Percentiles rank a stretch among this genome's conserved stretches.
Evolutionary conservation across 2,329 filamentous ascomycete species (phyloP).

Genomic region (Lachnellula suecica): DNA sequence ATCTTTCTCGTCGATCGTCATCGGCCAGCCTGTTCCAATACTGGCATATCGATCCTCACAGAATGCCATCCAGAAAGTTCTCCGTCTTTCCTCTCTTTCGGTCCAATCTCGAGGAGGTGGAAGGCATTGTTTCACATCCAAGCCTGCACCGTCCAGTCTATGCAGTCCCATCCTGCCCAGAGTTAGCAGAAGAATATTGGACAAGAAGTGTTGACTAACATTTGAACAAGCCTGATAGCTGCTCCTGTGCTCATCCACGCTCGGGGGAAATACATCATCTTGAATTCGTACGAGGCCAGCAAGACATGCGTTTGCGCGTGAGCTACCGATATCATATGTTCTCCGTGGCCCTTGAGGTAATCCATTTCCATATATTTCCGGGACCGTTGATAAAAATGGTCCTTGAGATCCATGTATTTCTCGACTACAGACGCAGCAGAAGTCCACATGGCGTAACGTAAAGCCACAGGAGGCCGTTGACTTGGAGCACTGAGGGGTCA

Average conservation of each 20-base stretch:
- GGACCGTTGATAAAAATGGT: slow-evolving; percentile 85
- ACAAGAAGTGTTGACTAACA: slow-evolving; percentile 50
- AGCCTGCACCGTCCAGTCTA: slow-evolving; percentile 74
- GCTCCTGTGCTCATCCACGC: slow-evolving; percentile 92
- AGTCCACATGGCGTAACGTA: slow-evolving; percentile 97
- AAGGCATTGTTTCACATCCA: slow-evolving; percentile 92
- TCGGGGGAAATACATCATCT: slow-evolving; percentile 94
- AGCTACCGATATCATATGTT: slow-evolving; percentile 80
- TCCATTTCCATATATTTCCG: slow-evolving; percentile 89
- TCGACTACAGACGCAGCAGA: slow-evolving; percentile 82
- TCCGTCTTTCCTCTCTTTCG: slow-evolving; percentile 83
- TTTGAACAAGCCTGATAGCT: slow-evolving; percentile 77
- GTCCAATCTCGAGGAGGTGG: slow-evolving; percentile 89
- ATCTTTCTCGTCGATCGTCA: slow-evolving; percentile 89
- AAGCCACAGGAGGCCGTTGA: slow-evolving; percentile 79
- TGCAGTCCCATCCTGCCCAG: slow-evolving; percentile 84
- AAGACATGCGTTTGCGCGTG: slow-evolving; percentile 85
- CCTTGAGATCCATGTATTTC: slow-evolving; percentile 75
- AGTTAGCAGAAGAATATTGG: slow-evolving; percentile 41
- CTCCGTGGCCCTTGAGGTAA: slow-evolving; percentile 89
- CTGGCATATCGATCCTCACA: slow-evolving; percentile 89
- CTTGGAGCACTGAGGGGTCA: slow-evolving; percentile 61
- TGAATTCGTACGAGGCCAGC: slow-evolving; percentile 86
- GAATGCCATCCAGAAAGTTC: slow-evolving; percentile 95
- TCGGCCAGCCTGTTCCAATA: slow-evolving; percentile 96